These are phyloP conservation scores for Penicillium vulpinum DNA, from an alignment of 2,329 filamentous ascomycete species.

Conservation along the genomic window DNA sequence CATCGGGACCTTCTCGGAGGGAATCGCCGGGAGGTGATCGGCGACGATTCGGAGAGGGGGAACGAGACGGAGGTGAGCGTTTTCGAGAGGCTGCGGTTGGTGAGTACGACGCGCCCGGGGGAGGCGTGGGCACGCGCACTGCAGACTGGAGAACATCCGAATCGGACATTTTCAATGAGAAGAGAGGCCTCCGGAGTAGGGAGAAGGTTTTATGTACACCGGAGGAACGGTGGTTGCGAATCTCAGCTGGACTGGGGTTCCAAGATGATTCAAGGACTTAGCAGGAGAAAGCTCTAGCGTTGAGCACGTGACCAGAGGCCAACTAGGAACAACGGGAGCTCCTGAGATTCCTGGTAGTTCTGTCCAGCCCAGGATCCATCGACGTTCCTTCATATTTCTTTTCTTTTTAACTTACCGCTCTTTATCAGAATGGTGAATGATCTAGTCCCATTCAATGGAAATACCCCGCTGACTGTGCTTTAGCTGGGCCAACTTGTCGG, in stretches of 20 bases:
- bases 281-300: conserved; percentile 22
- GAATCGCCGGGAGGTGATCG: conserved; percentile 47
- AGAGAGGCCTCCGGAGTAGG: conserved; percentile 7
- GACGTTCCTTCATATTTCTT: conserved; percentile 8
- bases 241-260: conserved; percentile 7
- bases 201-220: conserved; percentile 7
- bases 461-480: conserved; percentile 11
- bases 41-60: conserved; percentile 53
- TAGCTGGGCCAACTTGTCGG: conserved; percentile 89
- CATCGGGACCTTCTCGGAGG: conserved; percentile 37
- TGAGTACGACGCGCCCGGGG: conserved; percentile 50
- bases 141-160: conserved; percentile 55
- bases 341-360: conserved; percentile 17
- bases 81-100: conserved; percentile 55
- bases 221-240: conserved; percentile 11
- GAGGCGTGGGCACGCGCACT: conserved; percentile 60
- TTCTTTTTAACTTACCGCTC: conserved; percentile 10
- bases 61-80: conserved; percentile 57
- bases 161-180: conserved; percentile 42
- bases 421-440: conserved; percentile 31
- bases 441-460: background rate
- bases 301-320: conserved; percentile 20
- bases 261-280: conserved; percentile 2
- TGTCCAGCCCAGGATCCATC: conserved; percentile 11
- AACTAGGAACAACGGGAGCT: conserved; percentile 20